Evolutionary conservation across 2,329 filamentous ascomycete species (phyloP), one percentile per base, ranked within the genome.

Genomic region (Claviceps monticola): DNA sequence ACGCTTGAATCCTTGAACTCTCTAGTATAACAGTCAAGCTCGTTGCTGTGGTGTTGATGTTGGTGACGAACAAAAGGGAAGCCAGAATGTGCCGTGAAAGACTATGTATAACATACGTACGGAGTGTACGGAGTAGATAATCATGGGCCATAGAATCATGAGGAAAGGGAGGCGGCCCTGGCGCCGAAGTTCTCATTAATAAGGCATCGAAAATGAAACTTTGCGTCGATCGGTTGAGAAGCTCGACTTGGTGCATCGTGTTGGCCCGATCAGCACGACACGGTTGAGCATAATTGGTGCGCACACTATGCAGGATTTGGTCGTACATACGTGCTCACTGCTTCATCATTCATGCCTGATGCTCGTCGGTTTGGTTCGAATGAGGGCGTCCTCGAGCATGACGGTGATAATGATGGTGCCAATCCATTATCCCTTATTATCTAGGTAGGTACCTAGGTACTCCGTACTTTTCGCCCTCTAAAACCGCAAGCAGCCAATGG

Each of bases 161-260:
- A 26, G 8, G 23, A 39, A 48, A 29, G 14, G 13, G 37, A 39
- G 23, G 44, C 19, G 46, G 37, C 46, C 41, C 41, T 45, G 46
- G 41, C 50, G 26, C 48, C 23, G 17, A 48, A 50, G 47, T 56
- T 56, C 53, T 34, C 51, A 53, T 56, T 56, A 55, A 53, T 56
- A 56, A 53, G 26, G 53, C 51, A 56, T 56, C 14, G 14, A 55
- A 50, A 53, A 50, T 38, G 19, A 53, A 50, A 53, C 54, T 38
- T 37, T 37, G 39, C 19, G 52, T 17, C n/a, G 48, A 9, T 48
- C 48, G 19, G 37, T 29, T 21, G 46, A 36, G 17, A n/a, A 19
- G 39, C 42, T 8, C n/a, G 37, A 29, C 38, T 48, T 38, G 44
- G 21, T 43, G 26, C n/a, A 8, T 16, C 16, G 29, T 17, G 7